These are phyloP conservation scores for Scenedesmus sp. DNA, from an alignment of 163 green algal species.

Conservation along the genomic window DNA sequence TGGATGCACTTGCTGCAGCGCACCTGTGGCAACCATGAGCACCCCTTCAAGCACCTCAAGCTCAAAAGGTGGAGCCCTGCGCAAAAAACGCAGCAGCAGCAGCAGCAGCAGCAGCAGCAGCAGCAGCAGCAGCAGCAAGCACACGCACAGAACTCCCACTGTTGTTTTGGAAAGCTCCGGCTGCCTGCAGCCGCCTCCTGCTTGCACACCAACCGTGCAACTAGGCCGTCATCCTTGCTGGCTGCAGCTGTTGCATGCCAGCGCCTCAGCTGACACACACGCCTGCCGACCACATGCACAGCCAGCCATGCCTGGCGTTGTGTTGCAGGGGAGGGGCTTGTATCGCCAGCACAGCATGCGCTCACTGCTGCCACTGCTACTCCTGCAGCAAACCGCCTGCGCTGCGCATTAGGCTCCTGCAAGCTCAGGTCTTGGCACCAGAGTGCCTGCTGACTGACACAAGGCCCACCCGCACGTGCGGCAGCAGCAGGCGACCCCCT, in stretches of 20 bases:
- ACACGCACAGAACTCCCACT: too few relatives aligned
- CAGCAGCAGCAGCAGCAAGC: background rate
- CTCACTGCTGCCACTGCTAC: background rate
- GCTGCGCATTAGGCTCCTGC: too few relatives aligned
- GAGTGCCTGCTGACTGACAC: too few relatives aligned
- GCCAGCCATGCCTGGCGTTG: too few relatives aligned
- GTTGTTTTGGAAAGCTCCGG: too few relatives aligned
- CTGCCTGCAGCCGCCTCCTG: too few relatives aligned
- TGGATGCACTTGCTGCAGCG: background rate
- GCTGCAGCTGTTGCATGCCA: background rate
- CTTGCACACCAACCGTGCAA: too few relatives aligned
- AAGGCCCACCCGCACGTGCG: too few relatives aligned
- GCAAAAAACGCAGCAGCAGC: background rate
- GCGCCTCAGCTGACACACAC: too few relatives aligned
- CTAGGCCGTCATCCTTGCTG: conserved; percentile 20
- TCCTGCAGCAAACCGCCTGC: background rate
- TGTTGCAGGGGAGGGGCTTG: too few relatives aligned
- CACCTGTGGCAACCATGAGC: conserved; percentile 89
- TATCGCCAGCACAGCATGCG: too few relatives aligned
- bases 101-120: background rate
- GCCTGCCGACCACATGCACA: background rate
- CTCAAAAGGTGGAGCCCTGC: conserved; percentile 88
- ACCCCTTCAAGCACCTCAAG: conserved; percentile 94
- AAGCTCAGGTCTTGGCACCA: too few relatives aligned
- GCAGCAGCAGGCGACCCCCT: background rate